Evolutionary conservation across 192 early-diverging fungal genomes (phyloP).

Genomic region (Martensiomyces pterosporus): DNA sequence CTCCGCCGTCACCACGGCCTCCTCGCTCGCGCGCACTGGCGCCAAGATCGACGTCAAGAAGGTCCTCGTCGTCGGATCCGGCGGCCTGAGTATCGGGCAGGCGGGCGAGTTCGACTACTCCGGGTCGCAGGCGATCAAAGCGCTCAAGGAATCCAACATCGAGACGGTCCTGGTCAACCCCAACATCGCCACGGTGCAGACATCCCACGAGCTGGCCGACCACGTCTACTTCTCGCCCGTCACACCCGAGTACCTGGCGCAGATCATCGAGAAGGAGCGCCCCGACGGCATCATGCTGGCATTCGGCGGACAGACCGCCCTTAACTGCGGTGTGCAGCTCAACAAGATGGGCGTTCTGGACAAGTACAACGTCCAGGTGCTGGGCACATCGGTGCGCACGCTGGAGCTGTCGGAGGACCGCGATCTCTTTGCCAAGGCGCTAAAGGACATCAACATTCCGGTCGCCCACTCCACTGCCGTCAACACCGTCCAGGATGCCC

Average conservation of each 20-base stretch:
- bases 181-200: conserved; percentile 99
- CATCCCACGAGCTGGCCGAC: conserved; percentile 87
- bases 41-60: conserved; percentile 66
- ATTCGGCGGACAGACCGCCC: conserved; percentile 95
- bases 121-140: conserved; percentile 97
- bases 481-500: conserved; percentile 79
- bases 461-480: conserved; percentile 88
- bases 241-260: conserved; percentile 84
- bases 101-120: conserved; percentile 99
- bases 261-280: conserved; percentile 89
- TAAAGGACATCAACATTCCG: conserved; percentile 76
- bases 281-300: conserved; percentile 95
- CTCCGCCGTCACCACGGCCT: conserved; percentile 32
- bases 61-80: conserved; percentile 92
- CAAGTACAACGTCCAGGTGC: conserved; percentile 78
- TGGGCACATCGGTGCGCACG: conserved; percentile 93
- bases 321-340: conserved; percentile 92
- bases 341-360: conserved; percentile 79
- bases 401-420: conserved; percentile 90
- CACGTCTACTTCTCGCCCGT: conserved; percentile 95
- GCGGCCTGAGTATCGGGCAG: conserved; percentile 94
- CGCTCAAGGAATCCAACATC: conserved; percentile 84
- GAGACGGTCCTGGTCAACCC: conserved; percentile 97
- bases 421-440: conserved; percentile 89
- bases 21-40: conserved; percentile 39